These are phyloP conservation scores for Fusarium sp. DNA, from an alignment of 2,329 filamentous ascomycete species.

Conservation along the genomic window DNA sequence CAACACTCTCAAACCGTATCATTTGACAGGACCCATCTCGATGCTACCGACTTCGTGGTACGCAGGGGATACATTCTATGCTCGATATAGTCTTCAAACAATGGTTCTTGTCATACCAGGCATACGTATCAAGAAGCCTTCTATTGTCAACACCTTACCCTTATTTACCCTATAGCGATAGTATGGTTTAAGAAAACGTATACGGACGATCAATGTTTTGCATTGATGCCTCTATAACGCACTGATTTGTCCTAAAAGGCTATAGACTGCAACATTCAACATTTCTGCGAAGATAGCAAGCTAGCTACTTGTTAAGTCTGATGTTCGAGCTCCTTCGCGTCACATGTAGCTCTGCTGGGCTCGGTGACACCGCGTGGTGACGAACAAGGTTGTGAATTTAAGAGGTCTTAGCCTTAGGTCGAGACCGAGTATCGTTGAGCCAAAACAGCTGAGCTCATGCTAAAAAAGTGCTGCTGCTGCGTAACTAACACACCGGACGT, in stretches of 20 bases:
- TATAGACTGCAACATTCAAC: background rate
- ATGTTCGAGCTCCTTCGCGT: background rate
- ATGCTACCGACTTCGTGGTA: background rate
- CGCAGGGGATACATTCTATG: background rate
- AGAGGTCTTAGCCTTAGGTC: background rate
- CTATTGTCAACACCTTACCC: background rate
- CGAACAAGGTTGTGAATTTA: background rate
- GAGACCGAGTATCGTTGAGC: background rate
- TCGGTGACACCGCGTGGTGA: background rate
- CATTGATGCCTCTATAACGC: background rate
- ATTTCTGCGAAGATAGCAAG: background rate
- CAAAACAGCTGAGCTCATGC: background rate
- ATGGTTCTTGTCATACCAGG: background rate
- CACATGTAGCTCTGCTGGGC: background rate
- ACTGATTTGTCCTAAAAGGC: background rate
- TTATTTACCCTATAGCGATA: background rate
- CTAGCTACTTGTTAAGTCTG: background rate
- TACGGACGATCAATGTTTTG: background rate
- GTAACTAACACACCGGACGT: conserved; percentile 10
- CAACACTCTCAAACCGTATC: conserved; percentile 5
- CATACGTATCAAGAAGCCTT: background rate
- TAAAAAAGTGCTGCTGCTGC: background rate
- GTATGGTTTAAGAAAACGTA: background rate
- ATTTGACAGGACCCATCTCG: conserved; percentile 14
- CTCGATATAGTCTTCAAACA: background rate